These are phyloP conservation scores for Monosporascus sp. DNA, from an alignment of 2,329 filamentous ascomycete genomes.

Conservation along the genomic window DNA sequence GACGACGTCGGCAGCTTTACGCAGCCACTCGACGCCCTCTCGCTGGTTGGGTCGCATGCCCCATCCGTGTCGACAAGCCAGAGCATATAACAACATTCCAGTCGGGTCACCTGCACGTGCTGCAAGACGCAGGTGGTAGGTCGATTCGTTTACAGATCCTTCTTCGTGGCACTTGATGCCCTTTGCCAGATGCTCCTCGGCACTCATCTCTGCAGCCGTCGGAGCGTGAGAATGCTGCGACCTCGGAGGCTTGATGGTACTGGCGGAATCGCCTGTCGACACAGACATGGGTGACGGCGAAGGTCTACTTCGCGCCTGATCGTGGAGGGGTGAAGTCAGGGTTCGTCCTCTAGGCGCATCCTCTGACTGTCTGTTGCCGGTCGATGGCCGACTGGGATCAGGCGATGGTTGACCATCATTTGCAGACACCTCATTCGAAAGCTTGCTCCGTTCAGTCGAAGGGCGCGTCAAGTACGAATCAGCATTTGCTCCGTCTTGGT, in stretches of 20 bases:
- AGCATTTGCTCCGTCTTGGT: slow-evolving; percentile 28
- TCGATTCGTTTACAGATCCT: slow-evolving; percentile 85
- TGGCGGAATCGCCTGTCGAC: slow-evolving; percentile 48
- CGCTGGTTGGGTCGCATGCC: slow-evolving; percentile 89
- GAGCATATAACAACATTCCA: slow-evolving; percentile 90
- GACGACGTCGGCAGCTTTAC: slow-evolving; percentile 81
- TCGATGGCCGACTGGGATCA: slow-evolving; percentile 39
- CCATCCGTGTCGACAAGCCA: slow-evolving; percentile 95
- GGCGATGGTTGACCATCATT: slow-evolving; percentile 38
- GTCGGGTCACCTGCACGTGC: slow-evolving; percentile 82
- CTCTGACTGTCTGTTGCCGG: slow-evolving; percentile 38
- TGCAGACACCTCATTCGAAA: slow-evolving; percentile 40
- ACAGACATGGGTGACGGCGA: slow-evolving; percentile 44
- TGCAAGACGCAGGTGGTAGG: slow-evolving; percentile 88
- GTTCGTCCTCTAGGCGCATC: slow-evolving; percentile 43
- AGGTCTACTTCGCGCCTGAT: slow-evolving; percentile 35
- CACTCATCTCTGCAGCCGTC: slow-evolving; percentile 62
- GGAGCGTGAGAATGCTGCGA: slow-evolving; percentile 42
- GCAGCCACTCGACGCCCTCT: slow-evolving; percentile 88
- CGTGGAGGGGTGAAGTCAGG: slow-evolving; percentile 31
- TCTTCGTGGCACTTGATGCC: slow-evolving; percentile 87
- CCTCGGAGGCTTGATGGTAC: slow-evolving; percentile 44
- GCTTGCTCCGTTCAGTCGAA: slow-evolving; percentile 45
- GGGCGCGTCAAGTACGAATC: slow-evolving; percentile 39
- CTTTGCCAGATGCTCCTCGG: slow-evolving; percentile 85